These are phyloP conservation scores for Rubus parviflorus DNA, from an alignment of 306 rosid species.

Conservation along the genomic window DNA sequence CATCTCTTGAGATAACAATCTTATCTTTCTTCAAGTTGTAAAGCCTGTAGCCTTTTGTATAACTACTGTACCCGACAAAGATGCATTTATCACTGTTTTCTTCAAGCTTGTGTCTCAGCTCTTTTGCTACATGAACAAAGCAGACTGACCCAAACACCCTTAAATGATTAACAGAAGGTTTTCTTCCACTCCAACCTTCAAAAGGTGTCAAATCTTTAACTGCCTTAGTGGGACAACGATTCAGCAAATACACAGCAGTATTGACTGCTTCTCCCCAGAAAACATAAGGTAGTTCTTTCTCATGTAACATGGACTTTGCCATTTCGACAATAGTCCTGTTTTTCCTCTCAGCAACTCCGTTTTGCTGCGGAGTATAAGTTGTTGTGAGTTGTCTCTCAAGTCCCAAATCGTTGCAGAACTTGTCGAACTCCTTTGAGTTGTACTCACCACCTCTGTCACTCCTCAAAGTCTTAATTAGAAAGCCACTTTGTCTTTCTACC, in stretches of 20 bases:
- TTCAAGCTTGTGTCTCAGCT: no score
- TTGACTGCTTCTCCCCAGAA: background rate
- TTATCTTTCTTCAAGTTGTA: no score
- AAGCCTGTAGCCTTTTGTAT: no score
- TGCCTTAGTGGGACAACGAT: background rate
- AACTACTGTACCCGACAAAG: no score
- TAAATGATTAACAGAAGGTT: no score
- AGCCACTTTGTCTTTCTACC: background rate
- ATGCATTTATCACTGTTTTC: no score
- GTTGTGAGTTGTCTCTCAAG: background rate
- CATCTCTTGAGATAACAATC: no score
- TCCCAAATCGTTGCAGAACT: background rate
- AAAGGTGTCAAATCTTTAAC: no score
- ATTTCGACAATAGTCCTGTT: background rate
- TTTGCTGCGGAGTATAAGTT: slow-evolving; percentile 10
- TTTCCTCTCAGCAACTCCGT: background rate
- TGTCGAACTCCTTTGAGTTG: background rate
- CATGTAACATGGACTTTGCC: background rate
- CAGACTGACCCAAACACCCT: no score
- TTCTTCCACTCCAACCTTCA: no score
- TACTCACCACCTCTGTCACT: slow-evolving; percentile 3
- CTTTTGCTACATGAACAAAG: no score
- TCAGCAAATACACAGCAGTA: background rate
- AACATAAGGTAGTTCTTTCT: background rate
- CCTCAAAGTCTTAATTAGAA: background rate